Evolutionary conservation across 805 yeast species (phyloP), one percentile per base, ranked within the genome.

Genomic region (Saccharomycopsis fodiens): DNA sequence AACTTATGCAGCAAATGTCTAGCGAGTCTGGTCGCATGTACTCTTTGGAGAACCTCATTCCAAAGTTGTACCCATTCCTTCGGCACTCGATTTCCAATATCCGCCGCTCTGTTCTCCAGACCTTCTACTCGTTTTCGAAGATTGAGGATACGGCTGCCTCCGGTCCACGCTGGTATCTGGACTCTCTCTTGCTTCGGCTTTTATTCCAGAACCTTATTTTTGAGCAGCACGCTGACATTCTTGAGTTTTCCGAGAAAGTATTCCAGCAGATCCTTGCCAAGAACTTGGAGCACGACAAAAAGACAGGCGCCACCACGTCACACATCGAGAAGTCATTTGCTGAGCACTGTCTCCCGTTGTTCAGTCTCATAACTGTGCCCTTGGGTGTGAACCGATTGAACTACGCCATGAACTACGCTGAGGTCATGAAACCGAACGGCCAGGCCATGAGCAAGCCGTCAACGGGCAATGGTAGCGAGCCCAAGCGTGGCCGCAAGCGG

Each of bases 61-160:
- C 99, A 2, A 76, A 91, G 54, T 68, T 93, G 32, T 91, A 82
- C 57, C 97, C 97, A 19, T 93, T 93, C 57, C 69, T 93, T 52
- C 76, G 99, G 54, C 98, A 93, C 63, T 87, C 97, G 1, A 88
- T 93, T 48, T 74, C 89, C 1, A 85, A 86, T 55, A 97, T 93
- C 10, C 74, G 99, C 54, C 82, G 78, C 56, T 85, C 97, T 0
- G 96, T 91, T 1, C 65, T 93, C 35, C 77, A 84, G 50, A 82
- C 97, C 1, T 66, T 93, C 22, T 59, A 75, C 35, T 93, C 94
- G 41, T 89, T 94, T 57, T 66, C 88, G 46, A 56, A 64, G 8
- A 68, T 74, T 35, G 68, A 76, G 12, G 71, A 77, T 17, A 65
- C 71, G 10, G 78, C 80, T 50, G 68, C 72, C 38, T 53, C 61